A percentile compares a stretch with the other conserved stretches of the same genome.
These are phyloP conservation scores for Tubosaeta sp. DNA, from an alignment of 768 basidiomycete species.

Conservation along the genomic window DNA sequence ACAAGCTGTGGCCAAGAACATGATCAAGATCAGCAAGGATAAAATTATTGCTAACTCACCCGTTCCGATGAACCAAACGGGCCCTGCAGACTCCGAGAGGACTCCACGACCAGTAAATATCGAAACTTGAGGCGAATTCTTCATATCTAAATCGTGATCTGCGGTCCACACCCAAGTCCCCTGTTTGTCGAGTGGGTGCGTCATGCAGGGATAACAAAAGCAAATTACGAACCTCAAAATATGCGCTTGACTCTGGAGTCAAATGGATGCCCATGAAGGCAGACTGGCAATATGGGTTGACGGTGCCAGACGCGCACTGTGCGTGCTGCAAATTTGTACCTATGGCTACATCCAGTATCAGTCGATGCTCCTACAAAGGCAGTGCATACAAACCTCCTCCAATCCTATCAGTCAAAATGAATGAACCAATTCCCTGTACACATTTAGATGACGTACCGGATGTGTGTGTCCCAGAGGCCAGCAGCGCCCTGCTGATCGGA, in stretches of 20 bases:
- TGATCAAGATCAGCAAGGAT: background rate
- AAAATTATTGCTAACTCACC: constrained; percentile 11
- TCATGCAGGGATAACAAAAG: too few species aligned
- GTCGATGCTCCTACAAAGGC: too few species aligned
- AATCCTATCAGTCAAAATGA: constrained; percentile 10
- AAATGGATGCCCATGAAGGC: constrained; percentile 67
- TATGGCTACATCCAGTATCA: constrained; percentile 30
- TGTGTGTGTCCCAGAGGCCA: constrained; percentile 48
- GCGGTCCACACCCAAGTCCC: constrained; percentile 80
- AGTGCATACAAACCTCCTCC: constrained; percentile 21
- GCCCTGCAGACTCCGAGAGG: constrained; percentile 69
- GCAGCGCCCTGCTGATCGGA: constrained; percentile 47
- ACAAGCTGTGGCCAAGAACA: constrained; percentile 14
- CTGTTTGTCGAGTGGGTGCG: constrained; percentile 27
- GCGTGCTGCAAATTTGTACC: constrained; percentile 48
- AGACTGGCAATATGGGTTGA: constrained; percentile 47
- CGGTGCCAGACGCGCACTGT: constrained; percentile 41
- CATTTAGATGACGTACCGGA: constrained; percentile 23
- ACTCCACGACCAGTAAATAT: constrained; percentile 69
- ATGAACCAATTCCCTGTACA: background rate
- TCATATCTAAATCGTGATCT: constrained; percentile 60
- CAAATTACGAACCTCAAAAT: constrained; percentile 49
- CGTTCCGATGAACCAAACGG: constrained; percentile 80
- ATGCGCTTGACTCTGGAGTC: constrained; percentile 47
- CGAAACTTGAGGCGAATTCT: constrained; percentile 46